Percentiles rank a stretch among this genome's conserved stretches.
Evolutionary conservation across 2,329 filamentous ascomycete genomes (phyloP).

Genomic region (Neonectria ditissima): DNA sequence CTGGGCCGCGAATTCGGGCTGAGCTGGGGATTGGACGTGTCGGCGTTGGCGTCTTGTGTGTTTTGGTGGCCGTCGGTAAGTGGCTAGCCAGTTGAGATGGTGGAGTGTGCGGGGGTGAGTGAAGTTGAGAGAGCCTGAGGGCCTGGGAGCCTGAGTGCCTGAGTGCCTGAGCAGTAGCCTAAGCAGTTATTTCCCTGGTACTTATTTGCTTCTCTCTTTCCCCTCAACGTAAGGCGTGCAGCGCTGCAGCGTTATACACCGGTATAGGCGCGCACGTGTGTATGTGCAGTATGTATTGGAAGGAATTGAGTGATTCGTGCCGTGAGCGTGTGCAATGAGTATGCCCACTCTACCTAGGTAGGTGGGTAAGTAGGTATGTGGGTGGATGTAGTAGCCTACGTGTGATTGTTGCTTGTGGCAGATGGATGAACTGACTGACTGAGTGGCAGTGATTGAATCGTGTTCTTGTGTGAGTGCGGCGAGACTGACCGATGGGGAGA

Average conservation of each 20-base stretch:
- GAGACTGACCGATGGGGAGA: neutral
- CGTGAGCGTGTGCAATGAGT: neutral
- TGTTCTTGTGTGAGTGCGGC: neutral
- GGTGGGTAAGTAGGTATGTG: neutral
- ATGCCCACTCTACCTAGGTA: neutral
- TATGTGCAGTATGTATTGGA: neutral
- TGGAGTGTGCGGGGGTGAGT: constrained; percentile 23
- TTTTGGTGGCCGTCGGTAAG: constrained; percentile 24
- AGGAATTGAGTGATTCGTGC: neutral
- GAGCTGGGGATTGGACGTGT: constrained; percentile 19
- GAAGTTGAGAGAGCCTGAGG: neutral
- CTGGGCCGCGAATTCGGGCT: constrained; percentile 26
- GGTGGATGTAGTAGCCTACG: neutral
- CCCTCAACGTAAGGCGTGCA: neutral
- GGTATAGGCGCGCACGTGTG: neutral
- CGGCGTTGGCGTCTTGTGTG: constrained; percentile 19
- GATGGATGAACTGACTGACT: neutral
- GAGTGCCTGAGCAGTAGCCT: neutral
- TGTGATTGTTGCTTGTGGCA: neutral
- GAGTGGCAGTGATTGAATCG: neutral
- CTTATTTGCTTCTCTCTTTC: neutral
- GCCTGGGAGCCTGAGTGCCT: neutral
- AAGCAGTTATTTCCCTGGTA: neutral
- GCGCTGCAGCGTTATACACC: neutral
- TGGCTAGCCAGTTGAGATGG: constrained; percentile 25